phyloP scores from a whole-genome alignment of 495 filamentous ascomycete species.

The Hypoxylon lienhwacheense region DNA sequence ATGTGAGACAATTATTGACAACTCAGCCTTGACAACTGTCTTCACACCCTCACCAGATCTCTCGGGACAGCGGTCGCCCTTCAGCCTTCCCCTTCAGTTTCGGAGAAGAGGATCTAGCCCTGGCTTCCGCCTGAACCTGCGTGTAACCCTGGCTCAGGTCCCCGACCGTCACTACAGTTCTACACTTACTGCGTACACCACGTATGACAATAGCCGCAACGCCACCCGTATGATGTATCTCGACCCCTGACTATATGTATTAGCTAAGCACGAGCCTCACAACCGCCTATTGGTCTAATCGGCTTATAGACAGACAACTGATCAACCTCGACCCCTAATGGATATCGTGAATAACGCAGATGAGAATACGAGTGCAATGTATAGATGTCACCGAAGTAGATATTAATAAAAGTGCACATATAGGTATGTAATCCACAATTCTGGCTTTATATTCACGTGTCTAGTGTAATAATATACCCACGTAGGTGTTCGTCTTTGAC shows the following conservation, averaged over 20 bases:
- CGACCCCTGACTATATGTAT: slow-evolving; percentile 12
- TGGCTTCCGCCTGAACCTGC: slow-evolving; percentile 27
- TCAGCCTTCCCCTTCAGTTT: slow-evolving; percentile 30
- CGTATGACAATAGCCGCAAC: slow-evolving; percentile 6
- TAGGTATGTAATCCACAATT: too few species aligned
- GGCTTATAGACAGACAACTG: not conserved
- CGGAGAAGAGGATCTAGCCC: slow-evolving; percentile 27
- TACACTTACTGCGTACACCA: too few species aligned
- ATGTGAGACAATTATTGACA: slow-evolving; percentile 37
- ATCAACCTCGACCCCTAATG: not conserved
- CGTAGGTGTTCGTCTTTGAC: too few species aligned
- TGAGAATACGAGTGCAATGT: too few species aligned
- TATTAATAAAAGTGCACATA: too few species aligned
- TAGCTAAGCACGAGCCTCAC: slow-evolving; percentile 19
- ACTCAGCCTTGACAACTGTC: slow-evolving; percentile 39
- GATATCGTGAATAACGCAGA: too few species aligned
- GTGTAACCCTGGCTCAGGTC: slow-evolving; percentile 15
- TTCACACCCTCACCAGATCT: slow-evolving; percentile 32
- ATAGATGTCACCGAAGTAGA: too few species aligned
- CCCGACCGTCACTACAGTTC: not conserved
- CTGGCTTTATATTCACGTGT: too few species aligned
- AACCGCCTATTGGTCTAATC: slow-evolving; percentile 4
- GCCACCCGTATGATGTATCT: not conserved
- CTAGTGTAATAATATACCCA: too few species aligned
- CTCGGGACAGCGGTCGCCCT: slow-evolving; percentile 19